Base-by-base conservation (phyloP, 768 basidiomycete genomes). In the Mycena polygramma region DNA sequence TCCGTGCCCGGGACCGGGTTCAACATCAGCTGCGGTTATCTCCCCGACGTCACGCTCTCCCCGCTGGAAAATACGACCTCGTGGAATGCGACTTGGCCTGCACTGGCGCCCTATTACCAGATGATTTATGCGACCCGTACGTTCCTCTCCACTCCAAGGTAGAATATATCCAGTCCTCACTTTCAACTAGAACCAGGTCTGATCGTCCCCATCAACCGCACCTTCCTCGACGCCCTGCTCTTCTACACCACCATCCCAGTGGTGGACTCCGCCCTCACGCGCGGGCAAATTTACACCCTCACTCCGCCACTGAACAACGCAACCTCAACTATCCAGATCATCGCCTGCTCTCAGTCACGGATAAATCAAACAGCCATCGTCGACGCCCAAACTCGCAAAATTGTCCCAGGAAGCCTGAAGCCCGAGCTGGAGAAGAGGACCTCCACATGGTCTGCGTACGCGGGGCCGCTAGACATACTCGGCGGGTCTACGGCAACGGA, bases 161-260 rank as follows among this genome's bases (percentile, higher is more conserved):
- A 3, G 4, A 0, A 11, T 24, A 8, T 22, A 54, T 11, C 2
- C n/a, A 39, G 7, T 48, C n/a, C 39, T 64, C 43, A 45, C 20
- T 1, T 35, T 20, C 46, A 6, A 2, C 64, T 39, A 53, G 61
- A 63, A 36, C 22, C 61, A 10, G 61, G 61, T 13, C 9, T 63
- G 4, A 63, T 63, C 24, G 51, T 53, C 41, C 43, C 52, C 19
- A 57, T 63, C 3, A 53, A 54, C 30, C 15, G 51, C 4, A 54
- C 51, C 14, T 30, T 36, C 24, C 7, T 46, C 13, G 19, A 43
- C 37, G 2, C 52, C 13, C 30, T 57, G 53, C 11, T 45, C 4
- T 64, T 64, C 63, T 64, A 64, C 19, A 64, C 43, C 43, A 64
- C 63, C 41, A 55, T 55, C 26, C 43, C 53, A 46, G 37, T 64